These are phyloP conservation scores for Articulospora tetracladia DNA, from an alignment of 495 filamentous ascomycete genomes.

Conservation along the genomic window DNA sequence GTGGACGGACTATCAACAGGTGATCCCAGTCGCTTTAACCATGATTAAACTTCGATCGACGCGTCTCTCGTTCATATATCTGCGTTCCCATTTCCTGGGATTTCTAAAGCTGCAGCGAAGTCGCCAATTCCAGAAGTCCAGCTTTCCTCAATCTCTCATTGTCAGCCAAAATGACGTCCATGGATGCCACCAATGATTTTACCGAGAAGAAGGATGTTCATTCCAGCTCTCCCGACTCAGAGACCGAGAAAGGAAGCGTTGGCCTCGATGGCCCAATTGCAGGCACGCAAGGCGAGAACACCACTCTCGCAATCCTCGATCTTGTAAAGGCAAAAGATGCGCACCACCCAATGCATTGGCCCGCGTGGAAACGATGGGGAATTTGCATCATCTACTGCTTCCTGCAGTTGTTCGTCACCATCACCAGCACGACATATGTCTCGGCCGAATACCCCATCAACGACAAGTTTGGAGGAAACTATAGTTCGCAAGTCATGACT, in stretches of 20 bases:
- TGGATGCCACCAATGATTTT: not conserved
- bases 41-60: not conserved
- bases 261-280: not conserved
- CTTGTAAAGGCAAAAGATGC: conserved; percentile 25
- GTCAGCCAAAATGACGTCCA: not conserved
- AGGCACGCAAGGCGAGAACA: conserved; percentile 7
- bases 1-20: not conserved
- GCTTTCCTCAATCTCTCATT: not conserved
- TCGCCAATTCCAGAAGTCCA: not conserved
- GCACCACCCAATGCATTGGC: conserved; percentile 35
- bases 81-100: not conserved
- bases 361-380: conserved; percentile 29
- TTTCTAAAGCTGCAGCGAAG: not conserved
- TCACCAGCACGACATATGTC: conserved; percentile 32
- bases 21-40: not conserved
- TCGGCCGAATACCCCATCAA: conserved; percentile 30
- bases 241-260: conserved; percentile 8
- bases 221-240: not conserved
- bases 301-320: conserved; percentile 24
- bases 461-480: conserved; percentile 26
- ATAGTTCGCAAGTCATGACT: conserved; percentile 49
- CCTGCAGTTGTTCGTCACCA: conserved; percentile 30
- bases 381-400: conserved; percentile 30
- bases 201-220: not conserved
- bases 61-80: not conserved